These are phyloP conservation scores for Cadophora luteo-olivacea DNA, from an alignment of 2,329 filamentous ascomycete species.

Conservation along the genomic window DNA sequence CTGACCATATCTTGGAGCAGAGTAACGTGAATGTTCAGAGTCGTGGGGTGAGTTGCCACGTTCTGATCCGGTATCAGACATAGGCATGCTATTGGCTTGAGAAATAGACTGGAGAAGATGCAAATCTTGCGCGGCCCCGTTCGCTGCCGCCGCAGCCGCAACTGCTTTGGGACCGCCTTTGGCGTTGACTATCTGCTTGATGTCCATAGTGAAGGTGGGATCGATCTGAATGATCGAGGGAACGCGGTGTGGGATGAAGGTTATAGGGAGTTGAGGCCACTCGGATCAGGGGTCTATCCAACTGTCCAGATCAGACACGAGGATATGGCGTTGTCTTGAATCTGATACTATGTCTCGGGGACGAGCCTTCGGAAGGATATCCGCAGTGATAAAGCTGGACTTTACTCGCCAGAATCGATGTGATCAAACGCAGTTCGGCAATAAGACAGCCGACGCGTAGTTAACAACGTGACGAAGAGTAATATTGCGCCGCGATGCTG, in stretches of 20 bases:
- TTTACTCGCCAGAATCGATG: slow-evolving; percentile 26
- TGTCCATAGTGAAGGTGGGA: slow-evolving; percentile 42
- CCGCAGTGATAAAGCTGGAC: slow-evolving; percentile 22
- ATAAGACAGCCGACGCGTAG: slow-evolving; percentile 6
- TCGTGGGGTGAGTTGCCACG: slow-evolving; percentile 45
- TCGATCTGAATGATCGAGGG: slow-evolving; percentile 7
- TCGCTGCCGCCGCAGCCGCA: slow-evolving; percentile 38
- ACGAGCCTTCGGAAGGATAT: slow-evolving; percentile 33
- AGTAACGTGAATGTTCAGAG: slow-evolving; percentile 46
- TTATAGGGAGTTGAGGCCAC: slow-evolving; percentile 39
- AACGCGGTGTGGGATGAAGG: slow-evolving; percentile 23
- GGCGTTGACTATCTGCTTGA: slow-evolving; percentile 47
- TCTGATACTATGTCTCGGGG: slow-evolving; percentile 41
- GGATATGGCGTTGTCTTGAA: slow-evolving; percentile 35
- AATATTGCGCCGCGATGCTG: not conserved
- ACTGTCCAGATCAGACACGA: slow-evolving; percentile 36
- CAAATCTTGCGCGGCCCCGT: slow-evolving; percentile 41
- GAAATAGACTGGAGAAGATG: slow-evolving; percentile 45
- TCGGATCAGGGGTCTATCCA: slow-evolving; percentile 45
- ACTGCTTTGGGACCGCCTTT: slow-evolving; percentile 42
- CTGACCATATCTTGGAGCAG: slow-evolving; percentile 39
- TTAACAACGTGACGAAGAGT: slow-evolving; percentile 23
- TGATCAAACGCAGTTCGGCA: slow-evolving; percentile 23
- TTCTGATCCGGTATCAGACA: slow-evolving; percentile 45
- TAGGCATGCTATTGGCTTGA: slow-evolving; percentile 42